Evolutionary conservation across 2,329 filamentous ascomycete species (phyloP), one percentile per base, ranked within the genome.

Genomic region (Claviceps humidiphila): DNA sequence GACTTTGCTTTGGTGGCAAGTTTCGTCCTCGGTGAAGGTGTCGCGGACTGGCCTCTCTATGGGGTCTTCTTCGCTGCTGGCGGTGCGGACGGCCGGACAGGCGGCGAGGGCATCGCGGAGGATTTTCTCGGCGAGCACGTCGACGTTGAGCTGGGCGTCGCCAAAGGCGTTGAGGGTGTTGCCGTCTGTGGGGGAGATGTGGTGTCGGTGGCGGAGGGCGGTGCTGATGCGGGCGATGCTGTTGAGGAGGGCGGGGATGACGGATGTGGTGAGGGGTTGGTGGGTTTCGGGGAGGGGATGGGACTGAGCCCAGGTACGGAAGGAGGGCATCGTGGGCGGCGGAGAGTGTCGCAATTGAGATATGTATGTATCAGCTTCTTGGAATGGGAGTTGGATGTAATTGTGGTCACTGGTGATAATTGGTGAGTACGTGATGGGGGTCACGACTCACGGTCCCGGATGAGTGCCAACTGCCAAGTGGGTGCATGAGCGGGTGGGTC

Each of bases 61-160:
- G 0, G 78, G 78, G 50, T 82, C 78, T 59, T 83, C 80, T 60
- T 83, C 80, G 61, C 78, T 80, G 64, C 74, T 79, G 1, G 76
- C 77, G 0, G 74, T 73, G 13, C 65, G 64, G 1, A 79, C 70
- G 1, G 70, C 62, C 0, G 73, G 66, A 45, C 74, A 78, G 0
- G 56, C 53, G 0, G 68, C 66, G 4, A 80, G 65, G 0, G 68
- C 67, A 0, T 61, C 60, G 17, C 78, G 73, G 43, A 81, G 65
- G 44, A 72, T 60, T 0, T 66, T 62, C 59, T 81, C 78, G 1
- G 75, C 69, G 2, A 68, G 53, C 1, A 81, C 72, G 57, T 81
- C 77, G 47, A 80, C 76, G 59, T 81, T 80, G 41, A 80, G 67
- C 63, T 80, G 77, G 56, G 76, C 73, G 56, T 81, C 78, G 17